A percentile compares a stretch with the other conserved stretches of the same genome.
phyloP scores from a whole-genome alignment of 2,329 filamentous ascomycete genomes.

The Exophiala aquamarina region DNA sequence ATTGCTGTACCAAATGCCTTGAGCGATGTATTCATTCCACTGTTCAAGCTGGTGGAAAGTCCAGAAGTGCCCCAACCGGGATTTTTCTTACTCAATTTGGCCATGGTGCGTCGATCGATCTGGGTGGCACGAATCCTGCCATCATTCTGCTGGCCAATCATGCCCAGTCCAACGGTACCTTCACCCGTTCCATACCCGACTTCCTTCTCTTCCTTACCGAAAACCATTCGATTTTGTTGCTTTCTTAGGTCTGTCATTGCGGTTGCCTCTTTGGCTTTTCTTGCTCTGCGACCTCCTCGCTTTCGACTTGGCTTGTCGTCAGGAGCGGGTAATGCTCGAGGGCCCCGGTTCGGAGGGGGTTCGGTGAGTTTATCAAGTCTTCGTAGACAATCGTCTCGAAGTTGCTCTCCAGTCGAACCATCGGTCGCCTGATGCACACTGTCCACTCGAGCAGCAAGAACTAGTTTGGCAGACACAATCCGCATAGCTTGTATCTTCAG shows the following conservation, averaged over 20 bases:
- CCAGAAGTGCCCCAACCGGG: conserved; percentile 78
- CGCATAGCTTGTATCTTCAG: conserved; percentile 92
- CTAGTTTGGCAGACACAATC: conserved; percentile 88
- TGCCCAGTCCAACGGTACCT: conserved; percentile 82
- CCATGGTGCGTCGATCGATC: conserved; percentile 88
- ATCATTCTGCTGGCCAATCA: conserved; percentile 87
- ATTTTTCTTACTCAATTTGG: conserved; percentile 91
- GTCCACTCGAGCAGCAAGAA: conserved; percentile 90
- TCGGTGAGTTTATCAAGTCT: conserved; percentile 91
- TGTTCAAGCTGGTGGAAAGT: conserved; percentile 56
- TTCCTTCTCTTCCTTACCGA: conserved; percentile 93
- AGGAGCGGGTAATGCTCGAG: conserved; percentile 81
- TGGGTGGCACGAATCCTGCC: conserved; percentile 86
- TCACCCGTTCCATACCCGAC: conserved; percentile 87
- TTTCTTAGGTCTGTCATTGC: conserved; percentile 97
- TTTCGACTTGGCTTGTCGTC: conserved; percentile 95
- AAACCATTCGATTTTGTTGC: conserved; percentile 92
- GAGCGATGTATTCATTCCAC: conserved; percentile 70
- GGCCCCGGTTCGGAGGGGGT: conserved; percentile 83
- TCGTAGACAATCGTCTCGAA: conserved; percentile 79
- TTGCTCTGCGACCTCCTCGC: conserved; percentile 81
- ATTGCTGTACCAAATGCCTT: conserved; percentile 67
- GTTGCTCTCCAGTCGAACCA: conserved; percentile 76
- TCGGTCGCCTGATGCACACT: conserved; percentile 78
- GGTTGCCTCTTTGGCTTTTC: conserved; percentile 94